These are phyloP conservation scores for Fusarium falciforme DNA, from an alignment of 2,329 filamentous ascomycete species.

Conservation along the genomic window DNA sequence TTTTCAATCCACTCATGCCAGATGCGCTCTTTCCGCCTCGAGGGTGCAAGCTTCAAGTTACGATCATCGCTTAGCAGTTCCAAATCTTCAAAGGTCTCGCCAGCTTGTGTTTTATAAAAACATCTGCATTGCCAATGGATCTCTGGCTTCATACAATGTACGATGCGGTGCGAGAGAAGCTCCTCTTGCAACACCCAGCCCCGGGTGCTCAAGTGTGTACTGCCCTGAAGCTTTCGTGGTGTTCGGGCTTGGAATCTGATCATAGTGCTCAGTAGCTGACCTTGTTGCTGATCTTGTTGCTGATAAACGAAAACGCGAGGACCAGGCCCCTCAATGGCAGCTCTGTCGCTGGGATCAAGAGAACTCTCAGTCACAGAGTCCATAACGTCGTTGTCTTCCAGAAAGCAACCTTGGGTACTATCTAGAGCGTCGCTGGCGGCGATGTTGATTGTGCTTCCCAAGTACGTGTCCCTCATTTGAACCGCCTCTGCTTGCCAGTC, in stretches of 20 bases:
- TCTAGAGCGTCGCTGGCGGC: constrained; percentile 14
- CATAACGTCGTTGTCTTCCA: neutral
- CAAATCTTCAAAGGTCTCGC: neutral
- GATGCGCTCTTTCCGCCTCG: neutral
- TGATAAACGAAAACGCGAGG: neutral
- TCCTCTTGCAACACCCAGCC: constrained; percentile 15
- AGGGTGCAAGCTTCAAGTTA: neutral
- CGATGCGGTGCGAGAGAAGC: constrained; percentile 1
- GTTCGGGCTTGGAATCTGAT: neutral
- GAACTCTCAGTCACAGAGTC: neutral
- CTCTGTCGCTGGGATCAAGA: no score
- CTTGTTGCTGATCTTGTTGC: neutral
- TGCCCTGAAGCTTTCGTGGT: neutral
- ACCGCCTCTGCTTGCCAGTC: neutral
- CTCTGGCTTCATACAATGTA: constrained; percentile 18
- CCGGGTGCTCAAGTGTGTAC: constrained; percentile 1
- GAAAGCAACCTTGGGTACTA: constrained; percentile 7
- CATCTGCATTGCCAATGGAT: constrained; percentile 16
- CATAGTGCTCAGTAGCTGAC: neutral
- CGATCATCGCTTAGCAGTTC: neutral
- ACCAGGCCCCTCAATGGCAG: neutral
- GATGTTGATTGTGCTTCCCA: constrained; percentile 7
- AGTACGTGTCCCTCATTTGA: neutral
- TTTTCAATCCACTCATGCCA: constrained; percentile 17
- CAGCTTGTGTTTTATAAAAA: constrained; percentile 3